Percentiles rank a stretch among this genome's conserved stretches.
phyloP scores from a whole-genome alignment of 1,284 basidiomycete genomes.

The Phellopilus nigrolimitatus region DNA sequence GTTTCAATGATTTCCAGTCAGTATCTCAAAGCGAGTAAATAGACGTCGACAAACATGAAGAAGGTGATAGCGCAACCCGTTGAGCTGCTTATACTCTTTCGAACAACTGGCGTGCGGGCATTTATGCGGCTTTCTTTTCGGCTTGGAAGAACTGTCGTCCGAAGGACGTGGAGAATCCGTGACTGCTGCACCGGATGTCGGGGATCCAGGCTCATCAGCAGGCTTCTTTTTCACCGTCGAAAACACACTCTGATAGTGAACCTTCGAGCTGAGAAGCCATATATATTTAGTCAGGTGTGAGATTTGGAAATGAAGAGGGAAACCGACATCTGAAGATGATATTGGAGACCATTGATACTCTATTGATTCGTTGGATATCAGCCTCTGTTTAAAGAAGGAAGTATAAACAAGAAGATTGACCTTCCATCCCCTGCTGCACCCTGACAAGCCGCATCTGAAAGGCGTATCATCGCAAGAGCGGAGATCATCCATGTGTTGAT shows the following conservation, averaged over 20 bases:
- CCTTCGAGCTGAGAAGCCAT: constrained; percentile 54
- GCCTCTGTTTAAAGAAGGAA: constrained; percentile 9
- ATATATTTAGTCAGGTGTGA: neutral
- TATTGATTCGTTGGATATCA: constrained; percentile 26
- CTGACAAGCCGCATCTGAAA: constrained; percentile 61
- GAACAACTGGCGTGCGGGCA: constrained; percentile 60
- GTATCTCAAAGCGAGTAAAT: neutral
- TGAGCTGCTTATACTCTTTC: constrained; percentile 71
- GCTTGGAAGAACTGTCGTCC: constrained; percentile 25
- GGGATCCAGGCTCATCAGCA: constrained; percentile 13
- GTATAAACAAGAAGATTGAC: constrained; percentile 30
- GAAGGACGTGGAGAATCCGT: constrained; percentile 22
- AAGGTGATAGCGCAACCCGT: constrained; percentile 72
- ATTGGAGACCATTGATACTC: constrained; percentile 81
- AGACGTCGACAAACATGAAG: constrained; percentile 49
- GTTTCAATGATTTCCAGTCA: constrained; percentile 24
- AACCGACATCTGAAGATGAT: constrained; percentile 70
- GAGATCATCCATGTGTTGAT: constrained; percentile 45
- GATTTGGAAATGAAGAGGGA: constrained; percentile 3
- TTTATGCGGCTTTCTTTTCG: constrained; percentile 39
- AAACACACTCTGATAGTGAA: constrained; percentile 64
- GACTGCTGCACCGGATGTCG: constrained; percentile 34
- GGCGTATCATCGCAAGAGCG: constrained; percentile 43
- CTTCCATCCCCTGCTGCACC: constrained; percentile 68
- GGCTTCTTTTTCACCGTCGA: constrained; percentile 26